Conservation (phyloP, 169 alveolate genomes). For the Cardiosporidium cionae region DNA sequence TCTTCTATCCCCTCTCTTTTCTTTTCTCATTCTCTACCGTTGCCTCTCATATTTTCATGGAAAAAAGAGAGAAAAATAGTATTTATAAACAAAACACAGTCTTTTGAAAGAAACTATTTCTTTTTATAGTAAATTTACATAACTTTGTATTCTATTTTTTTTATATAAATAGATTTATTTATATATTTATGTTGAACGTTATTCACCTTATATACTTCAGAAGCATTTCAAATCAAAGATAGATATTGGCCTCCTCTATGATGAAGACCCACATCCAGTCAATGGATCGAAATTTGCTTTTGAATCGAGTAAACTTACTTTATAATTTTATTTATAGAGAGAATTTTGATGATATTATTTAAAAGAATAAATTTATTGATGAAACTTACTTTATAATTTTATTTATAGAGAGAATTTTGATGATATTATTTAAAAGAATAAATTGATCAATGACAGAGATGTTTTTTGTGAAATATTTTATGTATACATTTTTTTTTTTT, state of each 20-base stretch:
- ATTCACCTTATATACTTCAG: neutral
- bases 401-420: neutral
- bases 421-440: neutral
- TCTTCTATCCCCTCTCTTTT: neutral
- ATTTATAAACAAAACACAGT: neutral
- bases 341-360: neutral
- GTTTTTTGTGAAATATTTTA: neutral
- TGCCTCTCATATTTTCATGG: neutral
- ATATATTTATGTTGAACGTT: constrained; percentile 3
- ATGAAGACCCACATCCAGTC: too few relatives aligned
- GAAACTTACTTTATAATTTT: neutral
- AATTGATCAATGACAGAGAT: neutral
- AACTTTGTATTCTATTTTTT: neutral
- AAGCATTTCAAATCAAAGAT: constrained; percentile 10
- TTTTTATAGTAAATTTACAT: neutral
- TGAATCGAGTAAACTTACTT: neutral
- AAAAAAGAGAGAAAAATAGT: neutral
- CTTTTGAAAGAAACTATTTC: neutral
- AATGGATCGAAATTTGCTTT: too few relatives aligned
- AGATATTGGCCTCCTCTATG: too few relatives aligned
- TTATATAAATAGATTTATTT: constrained; percentile 4
- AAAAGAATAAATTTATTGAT: neutral
- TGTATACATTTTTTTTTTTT: neutral
- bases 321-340: too few relatives aligned
- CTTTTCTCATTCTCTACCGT: neutral